Percentiles rank a stretch among this genome's conserved stretches.
phyloP scores from a whole-genome alignment of 768 basidiomycete genomes.

The Harrya chromipes region DNA sequence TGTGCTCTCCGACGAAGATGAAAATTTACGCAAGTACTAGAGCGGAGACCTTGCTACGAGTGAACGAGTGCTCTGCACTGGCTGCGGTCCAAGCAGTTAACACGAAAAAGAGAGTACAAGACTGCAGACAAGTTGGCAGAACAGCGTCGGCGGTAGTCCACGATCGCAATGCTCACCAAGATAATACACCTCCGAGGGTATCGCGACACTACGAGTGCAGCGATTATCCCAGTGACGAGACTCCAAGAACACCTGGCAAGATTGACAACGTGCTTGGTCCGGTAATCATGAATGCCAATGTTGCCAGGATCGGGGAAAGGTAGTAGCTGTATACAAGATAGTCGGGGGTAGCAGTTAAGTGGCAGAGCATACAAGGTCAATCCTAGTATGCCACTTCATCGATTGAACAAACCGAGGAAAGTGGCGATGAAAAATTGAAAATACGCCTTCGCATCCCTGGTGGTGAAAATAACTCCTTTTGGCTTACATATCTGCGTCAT shows the following conservation, averaged over 20 bases:
- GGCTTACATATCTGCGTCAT: background rate
- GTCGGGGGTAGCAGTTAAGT: background rate
- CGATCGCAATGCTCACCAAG: background rate
- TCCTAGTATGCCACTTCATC: conserved; percentile 12
- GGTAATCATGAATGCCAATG: conserved; percentile 15
- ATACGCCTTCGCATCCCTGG: conserved; percentile 18
- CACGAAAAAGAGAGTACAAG: conserved; percentile 8
- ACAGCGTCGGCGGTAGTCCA: no score
- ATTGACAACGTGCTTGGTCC: conserved; percentile 15
- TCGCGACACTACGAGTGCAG: conserved; percentile 2
- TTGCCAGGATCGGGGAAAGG: conserved; percentile 10
- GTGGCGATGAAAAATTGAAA: conserved; percentile 5
- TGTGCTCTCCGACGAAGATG: no score
- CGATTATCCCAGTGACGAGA: background rate
- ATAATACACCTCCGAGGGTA: conserved; percentile 10
- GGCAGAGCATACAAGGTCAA: conserved; percentile 5
- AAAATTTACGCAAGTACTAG: conserved; percentile 10
- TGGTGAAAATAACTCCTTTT: background rate
- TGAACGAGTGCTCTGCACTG: conserved; percentile 11
- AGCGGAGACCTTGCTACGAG: conserved; percentile 4
- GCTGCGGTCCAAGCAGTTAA: conserved; percentile 17
- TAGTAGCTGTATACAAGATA: background rate
- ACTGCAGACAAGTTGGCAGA: background rate
- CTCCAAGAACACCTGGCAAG: conserved; percentile 5
- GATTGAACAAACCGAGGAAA: conserved; percentile 7